Evolutionary conservation across 1,139 yeast genomes (phyloP), one percentile per base, ranked within the genome.

Genomic region (Eremothecium cymbalariae): DNA sequence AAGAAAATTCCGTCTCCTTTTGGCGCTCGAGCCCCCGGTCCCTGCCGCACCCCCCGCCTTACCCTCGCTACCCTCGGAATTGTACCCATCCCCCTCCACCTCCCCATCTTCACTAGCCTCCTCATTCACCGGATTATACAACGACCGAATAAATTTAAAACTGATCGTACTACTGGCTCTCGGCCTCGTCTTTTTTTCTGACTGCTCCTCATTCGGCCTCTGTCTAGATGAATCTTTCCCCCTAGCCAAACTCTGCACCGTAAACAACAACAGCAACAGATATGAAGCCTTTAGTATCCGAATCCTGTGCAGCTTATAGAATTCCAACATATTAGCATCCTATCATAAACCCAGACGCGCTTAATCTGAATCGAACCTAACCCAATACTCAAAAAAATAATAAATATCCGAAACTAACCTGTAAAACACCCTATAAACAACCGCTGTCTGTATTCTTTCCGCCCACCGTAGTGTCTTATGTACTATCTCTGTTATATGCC

Each of bases 211-310:
- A 16, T 8, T 19, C 6, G 24, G 15, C 13, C 22, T 16, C 16
- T 28, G 18, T 23, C 28, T 28, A 18, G 26, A 16, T 23, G 32
- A 20, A 15, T 35, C 41, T 11, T 41, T 38, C 6, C 43, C 40
- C 21, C 38, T 36, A 16, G 40, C 36, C 9, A 45, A 26, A 24
- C 51, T 48, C 23, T 39, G 32, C 15, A 54, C 36, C 12, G 57
- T 51, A 2, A 47, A 39, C 20, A 50, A 40, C 6, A 55, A 37
- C 31, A 55, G 38, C 25, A 51, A 31, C 8, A 55, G 37, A 38
- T 54, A 55, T 3, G 60, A 54, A 2, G 50, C 38, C 31, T 53
- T 45, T 24, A 55, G 41, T 5, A 55, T 48, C 27, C 45, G 45
- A 11, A 46, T 43, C 33, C 60, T 47, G 32, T 55, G 52, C 15